These are phyloP conservation scores for Allium sativum DNA, from an alignment of 106 monocot genomes.

Conservation along the genomic window DNA sequence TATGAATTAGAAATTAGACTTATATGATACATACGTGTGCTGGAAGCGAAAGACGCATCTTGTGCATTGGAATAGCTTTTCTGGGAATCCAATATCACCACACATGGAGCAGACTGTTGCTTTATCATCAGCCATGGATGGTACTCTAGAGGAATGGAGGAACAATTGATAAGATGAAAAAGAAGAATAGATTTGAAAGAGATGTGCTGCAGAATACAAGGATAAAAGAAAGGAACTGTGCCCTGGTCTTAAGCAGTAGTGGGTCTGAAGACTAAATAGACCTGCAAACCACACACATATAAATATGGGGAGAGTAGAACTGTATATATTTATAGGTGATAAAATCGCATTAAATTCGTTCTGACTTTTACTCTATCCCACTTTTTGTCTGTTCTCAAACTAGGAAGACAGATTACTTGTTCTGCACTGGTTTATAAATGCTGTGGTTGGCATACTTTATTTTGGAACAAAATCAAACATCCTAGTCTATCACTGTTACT, in stretches of 20 bases:
- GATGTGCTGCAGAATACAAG: neutral
- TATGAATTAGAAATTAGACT: too few relatives aligned
- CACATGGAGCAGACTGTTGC: constrained; percentile 47
- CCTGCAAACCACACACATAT: neutral
- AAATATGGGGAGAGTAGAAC: neutral
- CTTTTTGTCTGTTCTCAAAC: constrained; percentile 7
- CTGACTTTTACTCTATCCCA: neutral
- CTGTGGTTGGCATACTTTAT: neutral
- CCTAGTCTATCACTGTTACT: neutral
- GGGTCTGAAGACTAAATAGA: neutral
- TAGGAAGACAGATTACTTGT: constrained; percentile 1
- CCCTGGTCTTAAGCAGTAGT: neutral
- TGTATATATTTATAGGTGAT: neutral
- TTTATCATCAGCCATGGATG: constrained; percentile 23
- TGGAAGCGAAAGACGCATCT: constrained; percentile 53
- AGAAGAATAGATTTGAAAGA: neutral
- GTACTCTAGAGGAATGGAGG: neutral
- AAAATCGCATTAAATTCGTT: constrained; percentile 1
- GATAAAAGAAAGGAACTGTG: neutral
- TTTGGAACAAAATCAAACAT: neutral
- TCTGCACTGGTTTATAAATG: neutral
- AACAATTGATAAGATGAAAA: neutral
- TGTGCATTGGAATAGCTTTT: constrained; percentile 54
- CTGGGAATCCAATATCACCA: constrained; percentile 59
- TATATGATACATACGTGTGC: constrained; percentile 33